Evolutionary conservation across 1,139 yeast species (phyloP), one percentile per base, ranked within the genome.

Genomic region (Geotrichum australiense): DNA sequence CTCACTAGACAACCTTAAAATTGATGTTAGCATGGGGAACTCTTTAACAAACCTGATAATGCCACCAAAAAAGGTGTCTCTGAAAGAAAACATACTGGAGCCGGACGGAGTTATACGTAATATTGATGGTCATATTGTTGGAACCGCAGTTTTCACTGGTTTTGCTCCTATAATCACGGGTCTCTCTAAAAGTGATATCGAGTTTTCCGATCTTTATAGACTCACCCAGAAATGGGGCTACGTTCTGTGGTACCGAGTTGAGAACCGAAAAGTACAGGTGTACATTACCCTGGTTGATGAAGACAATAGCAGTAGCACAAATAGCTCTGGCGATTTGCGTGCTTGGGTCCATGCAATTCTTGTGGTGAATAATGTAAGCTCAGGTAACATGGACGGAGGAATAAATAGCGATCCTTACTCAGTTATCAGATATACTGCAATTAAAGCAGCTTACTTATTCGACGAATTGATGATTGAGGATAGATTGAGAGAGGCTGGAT

Each of bases 301-400:
- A 16, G 27, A 32, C 10, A 16, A 19, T 15, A 18, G 28, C 24
- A 39, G 39, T 20, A 43, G 23, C 30, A 44, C 45, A 18, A 45
- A 42, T 4, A 41, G 43, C 14, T 35, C 50, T 27, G 46, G 49
- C 8, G 59, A 54, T 22, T 32, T 58, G 20, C 50, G 52, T 19
- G 62, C 62, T 3, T 61, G 64, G 65, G 57, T 50, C 12, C 65
- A 60, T 42, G 63, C 64, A 7, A 48, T 57, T 32, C 42, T 57
- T 19, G 41, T 61, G 4, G 59, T 60, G 3, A 47, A 48, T 12
- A 33, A 30, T 8, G 18, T 42, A 4, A 18, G 35, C 14, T 16
- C 25, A 5, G 18, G 20, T 14, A n/a, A 22, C 14, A 24, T 14
- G 4, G 33, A 35, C 5, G 36, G 28, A 25, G 12, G 15, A n/a